Evolutionary conservation across 1,284 basidiomycete genomes (phyloP).

Genomic region (Apiotrichum brassicae): DNA sequence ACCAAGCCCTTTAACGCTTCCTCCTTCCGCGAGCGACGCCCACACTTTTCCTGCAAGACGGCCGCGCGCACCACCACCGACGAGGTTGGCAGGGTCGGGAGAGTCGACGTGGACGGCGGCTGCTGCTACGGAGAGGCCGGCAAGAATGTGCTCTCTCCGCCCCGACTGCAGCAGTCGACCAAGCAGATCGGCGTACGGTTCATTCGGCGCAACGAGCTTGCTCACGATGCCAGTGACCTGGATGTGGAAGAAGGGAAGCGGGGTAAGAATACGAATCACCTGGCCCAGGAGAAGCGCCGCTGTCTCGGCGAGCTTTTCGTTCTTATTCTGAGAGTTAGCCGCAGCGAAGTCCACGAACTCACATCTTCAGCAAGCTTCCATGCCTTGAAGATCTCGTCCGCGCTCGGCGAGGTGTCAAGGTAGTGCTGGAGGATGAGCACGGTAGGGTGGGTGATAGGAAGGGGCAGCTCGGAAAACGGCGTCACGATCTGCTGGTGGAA

Average conservation of each 20-base stretch:
- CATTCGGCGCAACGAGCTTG: slow-evolving; percentile 34
- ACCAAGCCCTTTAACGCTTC: slow-evolving; percentile 36
- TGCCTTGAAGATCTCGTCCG: slow-evolving; percentile 43
- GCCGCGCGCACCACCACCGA: slow-evolving; percentile 20
- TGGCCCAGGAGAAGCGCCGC: slow-evolving; percentile 36
- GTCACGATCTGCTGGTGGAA: slow-evolving; percentile 46
- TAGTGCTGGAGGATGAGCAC: slow-evolving; percentile 47
- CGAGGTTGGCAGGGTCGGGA: slow-evolving; percentile 20
- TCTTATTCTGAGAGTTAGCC: slow-evolving; percentile 24
- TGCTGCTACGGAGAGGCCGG: slow-evolving; percentile 34
- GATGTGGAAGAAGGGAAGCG: slow-evolving; percentile 46
- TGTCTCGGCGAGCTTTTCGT: slow-evolving; percentile 34
- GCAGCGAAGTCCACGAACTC: slow-evolving; percentile 3
- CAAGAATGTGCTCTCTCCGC: slow-evolving; percentile 39
- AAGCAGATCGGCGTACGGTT: slow-evolving; percentile 39
- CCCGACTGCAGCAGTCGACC: slow-evolving; percentile 37
- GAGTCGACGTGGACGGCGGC: slow-evolving; percentile 39
- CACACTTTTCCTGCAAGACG: slow-evolving; percentile 35
- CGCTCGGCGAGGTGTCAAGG: slow-evolving; percentile 40
- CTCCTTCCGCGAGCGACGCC: slow-evolving; percentile 36
- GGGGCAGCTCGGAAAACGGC: slow-evolving; percentile 34
- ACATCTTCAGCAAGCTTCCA: slow-evolving; percentile 45
- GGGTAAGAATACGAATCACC: slow-evolving; percentile 40
- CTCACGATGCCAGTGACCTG: slow-evolving; percentile 37
- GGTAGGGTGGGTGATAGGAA: slow-evolving; percentile 41